Percentiles rank a stretch among this genome's conserved stretches.
Evolutionary conservation across 306 rosid species (phyloP).

Genomic region (Ceratonia siliqua): DNA sequence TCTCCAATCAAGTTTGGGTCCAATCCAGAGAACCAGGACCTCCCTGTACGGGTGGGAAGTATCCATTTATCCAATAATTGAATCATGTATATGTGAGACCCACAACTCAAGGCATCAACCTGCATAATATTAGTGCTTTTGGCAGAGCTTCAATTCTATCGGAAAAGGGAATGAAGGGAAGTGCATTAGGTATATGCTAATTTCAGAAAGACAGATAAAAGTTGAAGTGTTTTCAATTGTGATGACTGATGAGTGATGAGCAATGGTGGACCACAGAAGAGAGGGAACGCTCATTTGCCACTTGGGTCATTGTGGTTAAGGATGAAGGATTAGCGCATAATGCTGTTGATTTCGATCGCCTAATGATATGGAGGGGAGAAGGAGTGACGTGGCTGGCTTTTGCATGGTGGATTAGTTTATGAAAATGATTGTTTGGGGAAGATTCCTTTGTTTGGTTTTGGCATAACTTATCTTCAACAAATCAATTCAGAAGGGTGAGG

Average conservation of each 20-base stretch:
- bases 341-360: constrained; percentile 22
- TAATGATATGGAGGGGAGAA: constrained; percentile 32
- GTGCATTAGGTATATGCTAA: too few relatives aligned
- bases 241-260: constrained; percentile 9
- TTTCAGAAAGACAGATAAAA: too few relatives aligned
- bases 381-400: constrained; percentile 35
- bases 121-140: too few relatives aligned
- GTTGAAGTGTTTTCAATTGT: constrained; percentile 16
- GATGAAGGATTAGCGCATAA: constrained; percentile 12
- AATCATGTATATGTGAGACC: too few relatives aligned
- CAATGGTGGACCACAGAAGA: constrained; percentile 43
- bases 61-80: too few relatives aligned
- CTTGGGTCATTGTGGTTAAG: constrained; percentile 37
- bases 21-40: constrained; percentile 31
- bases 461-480: constrained; percentile 18
- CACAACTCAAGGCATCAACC: too few relatives aligned
- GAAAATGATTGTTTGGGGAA: not conserved
- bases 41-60: too few relatives aligned
- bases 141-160: too few relatives aligned
- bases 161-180: too few relatives aligned
- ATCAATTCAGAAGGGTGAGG: constrained; percentile 19
- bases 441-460: constrained; percentile 21
- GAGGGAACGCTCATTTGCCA: not conserved
- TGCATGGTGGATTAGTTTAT: constrained; percentile 33
- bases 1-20: not conserved